Conservation (phyloP, 192 early-diverging fungal genomes). For the Coemansia sp. region DNA sequence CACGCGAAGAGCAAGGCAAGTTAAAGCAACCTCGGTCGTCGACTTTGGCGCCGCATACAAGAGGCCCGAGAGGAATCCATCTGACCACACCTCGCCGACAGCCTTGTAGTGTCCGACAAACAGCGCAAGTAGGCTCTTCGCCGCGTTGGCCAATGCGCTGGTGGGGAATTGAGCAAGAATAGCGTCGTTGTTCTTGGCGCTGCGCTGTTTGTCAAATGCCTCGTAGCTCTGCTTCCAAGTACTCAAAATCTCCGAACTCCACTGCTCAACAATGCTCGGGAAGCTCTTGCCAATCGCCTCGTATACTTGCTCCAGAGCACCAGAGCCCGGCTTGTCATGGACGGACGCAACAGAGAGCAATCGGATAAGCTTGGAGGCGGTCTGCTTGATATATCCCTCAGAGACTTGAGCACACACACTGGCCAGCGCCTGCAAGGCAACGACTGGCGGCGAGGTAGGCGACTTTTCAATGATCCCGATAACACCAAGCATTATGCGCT, state of each 20-base stretch:
- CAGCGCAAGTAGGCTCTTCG: slow-evolving; percentile 38
- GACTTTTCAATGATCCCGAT: slow-evolving; percentile 28
- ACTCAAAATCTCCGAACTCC: slow-evolving; percentile 19
- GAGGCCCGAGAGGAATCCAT: slow-evolving; percentile 21
- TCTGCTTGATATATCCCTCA: slow-evolving; percentile 2
- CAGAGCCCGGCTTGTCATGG: slow-evolving; percentile 24
- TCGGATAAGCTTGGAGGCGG: slow-evolving; percentile 15
- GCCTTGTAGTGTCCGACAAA: slow-evolving; percentile 28
- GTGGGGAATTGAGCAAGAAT: slow-evolving; percentile 40
- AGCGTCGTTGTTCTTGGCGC: slow-evolving; percentile 18
- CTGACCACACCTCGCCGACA: slow-evolving; percentile 23
- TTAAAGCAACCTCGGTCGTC: slow-evolving; percentile 10
- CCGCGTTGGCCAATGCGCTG: slow-evolving; percentile 21
- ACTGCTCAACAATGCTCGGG: slow-evolving; percentile 17
- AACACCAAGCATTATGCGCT: slow-evolving; percentile 16
- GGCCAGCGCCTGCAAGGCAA: slow-evolving; percentile 36
- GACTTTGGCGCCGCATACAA: slow-evolving; percentile 13
- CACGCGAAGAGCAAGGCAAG: slow-evolving; percentile 39
- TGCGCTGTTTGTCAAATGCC: slow-evolving; percentile 17
- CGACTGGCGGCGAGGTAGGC: slow-evolving; percentile 29
- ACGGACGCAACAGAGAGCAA: slow-evolving; percentile 28
- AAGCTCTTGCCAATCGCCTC: slow-evolving; percentile 22
- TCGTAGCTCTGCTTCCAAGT: slow-evolving; percentile 22
- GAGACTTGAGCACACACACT: slow-evolving; percentile 31
- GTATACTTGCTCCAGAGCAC: slow-evolving; percentile 31